Evolutionary conservation across 2,329 filamentous ascomycete genomes (phyloP), one percentile per base, ranked within the genome.

Genomic region (Epichloe scottii): DNA sequence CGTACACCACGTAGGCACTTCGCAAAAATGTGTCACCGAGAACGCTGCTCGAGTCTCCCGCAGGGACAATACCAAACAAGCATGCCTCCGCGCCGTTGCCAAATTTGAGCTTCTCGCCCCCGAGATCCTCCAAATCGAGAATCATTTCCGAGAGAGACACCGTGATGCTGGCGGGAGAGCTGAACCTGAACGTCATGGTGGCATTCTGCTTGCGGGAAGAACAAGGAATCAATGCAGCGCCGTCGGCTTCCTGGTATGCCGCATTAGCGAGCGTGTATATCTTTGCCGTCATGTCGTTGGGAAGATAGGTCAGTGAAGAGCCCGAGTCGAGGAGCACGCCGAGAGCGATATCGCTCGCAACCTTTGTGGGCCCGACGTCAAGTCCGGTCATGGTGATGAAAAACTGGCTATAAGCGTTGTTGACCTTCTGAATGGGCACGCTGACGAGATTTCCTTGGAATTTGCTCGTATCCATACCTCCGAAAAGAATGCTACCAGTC

Each of bases 21-120:
- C 85, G 74, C 50, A 89, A 70, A 63, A 89, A 89, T 0, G 85
- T 86, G 61, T 89, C 85, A 15, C 85, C 85, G 30, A 89, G 69
- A 2, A 87, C 78, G 42, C 76, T 74, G n/a, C 76, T 75, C 33
- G 74, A 71, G 1, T 64, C 56, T 2, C 73, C 74, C 1, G 81
- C 74, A 1, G 82, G 79, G 3, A 77, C 72, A 55, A 89, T 76
- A 51, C 84, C 85, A 59, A 88, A 86, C 37, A 83, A 70, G 56
- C 85, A 89, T 8, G 80, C 77, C 0, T 69, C 58, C 10, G 67
- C 68, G 51, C 77, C 78, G 57, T 82, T 70, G 21, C 65, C 61
- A 60, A 82, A 81, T 0, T 64, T 71, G 5, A 75, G 67, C n/a
- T 69, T 71, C 30, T 64, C 59, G 47, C 77, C 78, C 43, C 66